These are phyloP conservation scores for Suillus lakei DNA, from an alignment of 768 basidiomycete species.

Conservation along the genomic window DNA sequence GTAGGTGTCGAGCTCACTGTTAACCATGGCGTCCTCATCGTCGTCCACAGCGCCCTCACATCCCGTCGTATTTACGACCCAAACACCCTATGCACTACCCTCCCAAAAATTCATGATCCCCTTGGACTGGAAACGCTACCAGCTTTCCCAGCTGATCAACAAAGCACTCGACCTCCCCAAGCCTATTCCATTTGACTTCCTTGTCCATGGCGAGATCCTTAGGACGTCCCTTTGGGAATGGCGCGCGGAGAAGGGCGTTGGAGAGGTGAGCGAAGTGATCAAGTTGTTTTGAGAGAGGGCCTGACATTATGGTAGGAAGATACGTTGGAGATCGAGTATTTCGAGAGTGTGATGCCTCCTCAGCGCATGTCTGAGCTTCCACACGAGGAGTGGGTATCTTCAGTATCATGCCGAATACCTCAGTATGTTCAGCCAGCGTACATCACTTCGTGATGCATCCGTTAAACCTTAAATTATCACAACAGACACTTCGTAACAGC, in stretches of 20 bases:
- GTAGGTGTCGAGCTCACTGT: neutral
- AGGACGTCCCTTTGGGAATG: conserved; percentile 73
- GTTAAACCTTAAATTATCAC: conserved; percentile 16
- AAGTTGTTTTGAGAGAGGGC: conserved; percentile 4
- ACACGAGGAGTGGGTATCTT: conserved; percentile 95
- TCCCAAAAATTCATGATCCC: conserved; percentile 94
- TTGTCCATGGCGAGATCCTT: conserved; percentile 83
- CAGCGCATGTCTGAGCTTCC: conserved; percentile 78
- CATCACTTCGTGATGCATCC: neutral
- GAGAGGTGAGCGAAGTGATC: conserved; percentile 56
- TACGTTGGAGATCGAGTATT: conserved; percentile 90
- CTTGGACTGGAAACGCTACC: conserved; percentile 88
- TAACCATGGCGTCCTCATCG: neutral
- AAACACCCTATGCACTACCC: conserved; percentile 74
- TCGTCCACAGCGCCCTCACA: conserved; percentile 39
- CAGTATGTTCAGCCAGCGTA: conserved; percentile 45
- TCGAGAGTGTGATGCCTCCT: conserved; percentile 87
- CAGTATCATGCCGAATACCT: conserved; percentile 63
- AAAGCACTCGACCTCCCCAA: conserved; percentile 79
- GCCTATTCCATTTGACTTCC: conserved; percentile 91
- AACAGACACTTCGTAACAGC: conserved; percentile 72
- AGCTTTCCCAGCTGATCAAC: conserved; percentile 96
- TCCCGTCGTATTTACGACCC: conserved; percentile 75
- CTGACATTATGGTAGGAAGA: conserved; percentile 62
- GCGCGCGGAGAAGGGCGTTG: conserved; percentile 70